Evolutionary conservation across 164 flowering plant genomes (phyloP).

Genomic region (Macadamia integrifolia): DNA sequence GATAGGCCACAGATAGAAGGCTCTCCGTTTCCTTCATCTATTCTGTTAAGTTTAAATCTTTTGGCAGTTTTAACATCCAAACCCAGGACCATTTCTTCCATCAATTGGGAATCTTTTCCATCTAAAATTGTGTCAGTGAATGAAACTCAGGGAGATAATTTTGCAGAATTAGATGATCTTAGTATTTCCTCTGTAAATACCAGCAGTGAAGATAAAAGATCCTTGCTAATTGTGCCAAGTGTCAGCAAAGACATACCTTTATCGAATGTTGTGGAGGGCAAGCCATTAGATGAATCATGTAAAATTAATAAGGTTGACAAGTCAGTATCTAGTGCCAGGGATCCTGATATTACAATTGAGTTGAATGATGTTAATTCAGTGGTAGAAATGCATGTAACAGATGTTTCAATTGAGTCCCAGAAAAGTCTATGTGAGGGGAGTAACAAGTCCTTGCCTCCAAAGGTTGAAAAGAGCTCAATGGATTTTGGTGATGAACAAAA

Average conservation of each 20-base stretch:
- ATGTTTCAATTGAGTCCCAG: constrained; percentile 21
- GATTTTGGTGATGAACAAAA: constrained; percentile 27
- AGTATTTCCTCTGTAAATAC: constrained; percentile 18
- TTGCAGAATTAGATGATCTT: constrained; percentile 20
- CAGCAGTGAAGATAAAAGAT: constrained; percentile 23
- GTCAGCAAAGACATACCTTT: constrained; percentile 13
- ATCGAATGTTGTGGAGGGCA: constrained; percentile 42
- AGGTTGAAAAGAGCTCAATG: constrained; percentile 30
- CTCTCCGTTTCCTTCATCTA: constrained; percentile 83
- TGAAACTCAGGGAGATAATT: constrained; percentile 22
- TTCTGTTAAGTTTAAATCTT: constrained; percentile 65
- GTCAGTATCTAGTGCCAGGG: constrained; percentile 11
- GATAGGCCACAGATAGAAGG: constrained; percentile 96
- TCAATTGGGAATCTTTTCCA: constrained; percentile 56
- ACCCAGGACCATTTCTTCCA: constrained; percentile 33
- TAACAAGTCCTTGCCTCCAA: constrained; percentile 22
- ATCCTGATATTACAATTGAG: constrained; percentile 15
- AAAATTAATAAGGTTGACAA: constrained; percentile 11
- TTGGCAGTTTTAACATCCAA: constrained; percentile 65
- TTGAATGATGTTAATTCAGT: constrained; percentile 2
- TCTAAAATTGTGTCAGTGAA: constrained; percentile 12
- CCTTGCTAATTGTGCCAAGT: constrained; percentile 16
- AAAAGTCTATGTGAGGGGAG: constrained; percentile 19
- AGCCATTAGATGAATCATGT: constrained; percentile 29
- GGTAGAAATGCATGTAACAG: constrained; percentile 1